Evolutionary conservation across 1,284 basidiomycete species (phyloP).

Genomic region (Exobasidium cylindrosporum): DNA sequence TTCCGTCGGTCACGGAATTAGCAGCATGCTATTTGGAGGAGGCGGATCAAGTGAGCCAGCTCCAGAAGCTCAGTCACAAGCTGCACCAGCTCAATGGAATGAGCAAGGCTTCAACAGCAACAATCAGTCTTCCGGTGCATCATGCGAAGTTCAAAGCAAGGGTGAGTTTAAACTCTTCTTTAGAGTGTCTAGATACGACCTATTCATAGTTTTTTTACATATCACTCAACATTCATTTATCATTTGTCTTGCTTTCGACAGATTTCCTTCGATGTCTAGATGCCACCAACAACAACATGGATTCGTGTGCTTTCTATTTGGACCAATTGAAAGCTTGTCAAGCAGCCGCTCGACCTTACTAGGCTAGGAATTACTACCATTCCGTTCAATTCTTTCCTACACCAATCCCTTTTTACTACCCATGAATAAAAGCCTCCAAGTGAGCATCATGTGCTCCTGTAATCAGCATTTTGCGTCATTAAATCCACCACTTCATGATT

Average conservation of each 20-base stretch:
- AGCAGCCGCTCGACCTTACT: conserved; percentile 50
- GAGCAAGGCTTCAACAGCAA: neutral
- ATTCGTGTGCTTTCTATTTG: conserved; percentile 62
- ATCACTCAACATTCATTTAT: conserved; percentile 15
- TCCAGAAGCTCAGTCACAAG: conserved; percentile 54
- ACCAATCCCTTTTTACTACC: no score
- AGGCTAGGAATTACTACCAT: no score
- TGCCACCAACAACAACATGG: conserved; percentile 58
- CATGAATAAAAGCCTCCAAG: no score
- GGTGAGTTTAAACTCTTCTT: conserved; percentile 53
- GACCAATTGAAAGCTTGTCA: conserved; percentile 57
- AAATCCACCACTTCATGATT: no score
- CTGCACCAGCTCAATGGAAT: conserved; percentile 10
- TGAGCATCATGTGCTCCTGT: no score
- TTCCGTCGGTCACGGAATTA: conserved; percentile 75
- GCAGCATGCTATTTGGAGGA: conserved; percentile 78
- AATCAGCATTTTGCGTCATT: no score
- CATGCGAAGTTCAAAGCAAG: conserved; percentile 62
- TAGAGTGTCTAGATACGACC: neutral
- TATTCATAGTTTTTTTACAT: neutral
- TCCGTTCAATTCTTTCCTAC: no score
- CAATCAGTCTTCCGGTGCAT: conserved; percentile 31
- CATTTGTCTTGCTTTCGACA: no score
- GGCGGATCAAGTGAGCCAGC: conserved; percentile 55
- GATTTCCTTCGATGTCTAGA: conserved; percentile 28